Percentiles rank a stretch among this genome's conserved stretches.
Conservation (phyloP, 2,329 filamentous ascomycete species). For the Bertia moriformis region DNA sequence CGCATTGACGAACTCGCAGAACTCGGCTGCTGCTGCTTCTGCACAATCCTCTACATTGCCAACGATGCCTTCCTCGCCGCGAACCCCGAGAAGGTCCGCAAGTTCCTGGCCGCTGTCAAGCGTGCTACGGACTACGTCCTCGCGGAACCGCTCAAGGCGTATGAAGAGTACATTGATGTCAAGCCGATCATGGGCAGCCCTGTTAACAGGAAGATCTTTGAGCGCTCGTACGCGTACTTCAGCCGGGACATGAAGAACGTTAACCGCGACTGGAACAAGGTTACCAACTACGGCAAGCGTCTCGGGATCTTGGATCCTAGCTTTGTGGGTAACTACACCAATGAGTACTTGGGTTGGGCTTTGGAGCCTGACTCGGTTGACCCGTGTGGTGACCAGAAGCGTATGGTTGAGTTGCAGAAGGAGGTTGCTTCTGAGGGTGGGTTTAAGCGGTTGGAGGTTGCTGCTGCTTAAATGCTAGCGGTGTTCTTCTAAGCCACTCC, state of each 20-base stretch:
- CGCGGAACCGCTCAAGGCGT: slow-evolving; percentile 44
- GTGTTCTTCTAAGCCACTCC: no score
- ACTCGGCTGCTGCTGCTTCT: slow-evolving; percentile 74
- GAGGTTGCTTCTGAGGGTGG: slow-evolving; percentile 50
- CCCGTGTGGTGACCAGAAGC: slow-evolving; percentile 60
- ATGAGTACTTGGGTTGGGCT: slow-evolving; percentile 52
- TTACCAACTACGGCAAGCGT: slow-evolving; percentile 62
- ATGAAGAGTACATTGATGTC: slow-evolving; percentile 55
- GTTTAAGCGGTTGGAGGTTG: slow-evolving; percentile 32
- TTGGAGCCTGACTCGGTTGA: slow-evolving; percentile 51
- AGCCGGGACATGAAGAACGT: slow-evolving; percentile 64
- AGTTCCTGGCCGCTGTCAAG: slow-evolving; percentile 63
- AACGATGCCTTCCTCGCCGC: slow-evolving; percentile 57
- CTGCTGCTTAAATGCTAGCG: no score
- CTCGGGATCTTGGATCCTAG: slow-evolving; percentile 47
- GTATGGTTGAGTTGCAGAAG: slow-evolving; percentile 56
- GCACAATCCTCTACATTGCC: slow-evolving; percentile 66
- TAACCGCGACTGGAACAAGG: slow-evolving; percentile 60
- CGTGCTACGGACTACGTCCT: slow-evolving; percentile 61
- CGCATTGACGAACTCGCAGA: slow-evolving; percentile 69
- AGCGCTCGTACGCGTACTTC: slow-evolving; percentile 66
- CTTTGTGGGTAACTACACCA: slow-evolving; percentile 64
- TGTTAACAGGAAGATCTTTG: slow-evolving; percentile 67
- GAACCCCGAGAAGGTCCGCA: slow-evolving; percentile 49
- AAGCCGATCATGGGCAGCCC: slow-evolving; percentile 56